Base-by-base conservation (phyloP, 1,284 basidiomycete species). In the Marasmius sp. region DNA sequence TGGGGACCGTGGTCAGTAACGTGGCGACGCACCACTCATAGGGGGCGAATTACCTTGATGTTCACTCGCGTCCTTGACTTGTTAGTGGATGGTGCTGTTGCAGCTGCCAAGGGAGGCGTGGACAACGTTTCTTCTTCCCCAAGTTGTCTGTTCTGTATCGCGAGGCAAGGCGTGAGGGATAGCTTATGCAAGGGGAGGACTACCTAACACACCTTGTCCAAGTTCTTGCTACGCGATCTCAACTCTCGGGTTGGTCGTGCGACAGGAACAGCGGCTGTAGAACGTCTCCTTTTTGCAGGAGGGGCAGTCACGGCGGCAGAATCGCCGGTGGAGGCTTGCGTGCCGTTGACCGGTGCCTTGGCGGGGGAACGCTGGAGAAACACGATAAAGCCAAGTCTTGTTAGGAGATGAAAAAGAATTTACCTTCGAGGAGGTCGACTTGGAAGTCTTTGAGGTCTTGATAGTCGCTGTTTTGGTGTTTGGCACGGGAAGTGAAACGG, bases 221-320 rank as follows among this genome's bases (percentile, higher is more conserved):
- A 64, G 57, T 76, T 78, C 67, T 72, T 74, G 67, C 75, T 78
- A 59, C 73, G 68, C 45, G 79, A 79, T 43, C 78, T 73, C 47
- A 79, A 64, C 64, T 77, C 75, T 43, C 79, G 71, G 11, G 74
- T 75, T 59, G 71, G 77, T 22, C 70, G 60, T 60, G 76, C 74
- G 33, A 68, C 52, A 45, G 65, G 66, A 33, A 65, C 59, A 36
- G 68, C 66, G 36, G 67, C 72, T 12, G 69, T 54, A 34, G 56
- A 50, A 6, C 54, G 51, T 50, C 39, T 64, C n/a, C 59, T 59
- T n/a, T 59, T 58, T 22, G 57, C 68, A 47, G 70, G 66, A 39
- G 70, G 59, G 56, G 61, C 59, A 33, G 61, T 61, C 39, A 61
- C 56, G 6, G 47, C 36, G 37, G 36, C 34, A n/a, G 52, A 18